A percentile compares a stretch with the other conserved stretches of the same genome.
Evolutionary conservation across 345 rosid species (phyloP).

Genomic region (Barbarea vulgaris): DNA sequence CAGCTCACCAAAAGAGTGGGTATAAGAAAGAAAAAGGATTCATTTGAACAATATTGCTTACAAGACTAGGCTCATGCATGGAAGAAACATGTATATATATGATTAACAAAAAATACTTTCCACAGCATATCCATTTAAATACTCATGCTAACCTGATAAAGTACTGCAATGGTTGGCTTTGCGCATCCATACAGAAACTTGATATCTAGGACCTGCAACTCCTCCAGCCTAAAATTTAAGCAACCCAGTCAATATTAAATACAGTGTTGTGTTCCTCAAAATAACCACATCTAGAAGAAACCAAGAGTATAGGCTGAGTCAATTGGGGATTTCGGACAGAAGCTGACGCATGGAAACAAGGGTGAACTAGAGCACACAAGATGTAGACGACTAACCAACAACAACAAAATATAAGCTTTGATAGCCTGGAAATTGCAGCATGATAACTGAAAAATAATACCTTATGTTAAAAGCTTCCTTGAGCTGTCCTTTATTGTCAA

Average conservation of each 20-base stretch:
- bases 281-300: conserved; percentile 11
- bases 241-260: conserved; percentile 1
- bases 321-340: background rate
- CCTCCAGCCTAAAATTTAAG: conserved; percentile 72
- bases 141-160: conserved; percentile 63
- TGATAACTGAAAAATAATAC: conserved; percentile 39
- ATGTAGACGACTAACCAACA: background rate
- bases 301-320: background rate
- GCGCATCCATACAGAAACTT: conserved; percentile 89
- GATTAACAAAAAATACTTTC: background rate
- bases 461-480: conserved; percentile 94
- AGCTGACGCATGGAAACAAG: conserved; percentile 13
- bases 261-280: background rate
- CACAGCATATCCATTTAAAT: background rate
- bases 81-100: background rate
- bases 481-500: conserved; percentile 90
- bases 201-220: conserved; percentile 95
- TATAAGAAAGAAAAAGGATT: background rate
- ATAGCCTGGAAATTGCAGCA: background rate
- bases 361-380: background rate
- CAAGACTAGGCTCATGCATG: no score
- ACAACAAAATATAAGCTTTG: background rate
- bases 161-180: conserved; percentile 91
- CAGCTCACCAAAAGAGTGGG: conserved; percentile 11
- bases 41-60: background rate